These are phyloP conservation scores for Euphrasia arctica DNA, from an alignment of 305 asterid genomes.

Conservation along the genomic window DNA sequence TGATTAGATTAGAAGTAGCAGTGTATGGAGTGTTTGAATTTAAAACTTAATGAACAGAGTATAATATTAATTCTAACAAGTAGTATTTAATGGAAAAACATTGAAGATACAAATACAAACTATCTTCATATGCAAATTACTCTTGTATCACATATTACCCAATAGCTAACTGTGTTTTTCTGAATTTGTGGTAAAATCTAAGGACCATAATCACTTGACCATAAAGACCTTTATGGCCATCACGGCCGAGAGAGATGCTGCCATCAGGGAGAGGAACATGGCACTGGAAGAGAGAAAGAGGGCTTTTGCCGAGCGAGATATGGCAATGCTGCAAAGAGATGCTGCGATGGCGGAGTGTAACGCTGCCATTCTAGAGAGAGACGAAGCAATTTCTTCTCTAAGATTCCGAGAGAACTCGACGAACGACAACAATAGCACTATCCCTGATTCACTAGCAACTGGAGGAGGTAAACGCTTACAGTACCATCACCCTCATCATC, in stretches of 20 bases:
- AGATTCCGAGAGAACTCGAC: slow-evolving; percentile 51
- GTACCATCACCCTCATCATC: no score
- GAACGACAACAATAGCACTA: slow-evolving; percentile 34
- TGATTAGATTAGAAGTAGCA: not conserved
- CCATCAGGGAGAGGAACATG: slow-evolving; percentile 87
- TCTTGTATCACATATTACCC: no score
- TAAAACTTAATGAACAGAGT: no score
- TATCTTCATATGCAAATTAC: not conserved
- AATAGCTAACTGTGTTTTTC: slow-evolving; percentile 4
- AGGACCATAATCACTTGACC: slow-evolving; percentile 75
- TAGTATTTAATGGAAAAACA: no score
- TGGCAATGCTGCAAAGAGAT: slow-evolving; percentile 88
- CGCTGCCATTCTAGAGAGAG: slow-evolving; percentile 70
- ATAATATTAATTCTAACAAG: no score
- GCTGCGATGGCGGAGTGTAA: slow-evolving; percentile 87
- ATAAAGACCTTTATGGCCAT: slow-evolving; percentile 88
- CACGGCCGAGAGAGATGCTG: slow-evolving; percentile 92
- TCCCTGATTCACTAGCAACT: slow-evolving; percentile 46
- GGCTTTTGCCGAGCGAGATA: slow-evolving; percentile 86
- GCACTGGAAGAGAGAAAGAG: slow-evolving; percentile 89
- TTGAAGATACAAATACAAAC: no score
- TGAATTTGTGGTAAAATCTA: slow-evolving; percentile 26
- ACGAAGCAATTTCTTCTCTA: slow-evolving; percentile 70
- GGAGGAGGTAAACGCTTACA: slow-evolving; percentile 37
- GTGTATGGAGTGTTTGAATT: no score